Evolutionary conservation across 257 asterid species (phyloP).

Genomic region (Nyctanthes arbortristis): DNA sequence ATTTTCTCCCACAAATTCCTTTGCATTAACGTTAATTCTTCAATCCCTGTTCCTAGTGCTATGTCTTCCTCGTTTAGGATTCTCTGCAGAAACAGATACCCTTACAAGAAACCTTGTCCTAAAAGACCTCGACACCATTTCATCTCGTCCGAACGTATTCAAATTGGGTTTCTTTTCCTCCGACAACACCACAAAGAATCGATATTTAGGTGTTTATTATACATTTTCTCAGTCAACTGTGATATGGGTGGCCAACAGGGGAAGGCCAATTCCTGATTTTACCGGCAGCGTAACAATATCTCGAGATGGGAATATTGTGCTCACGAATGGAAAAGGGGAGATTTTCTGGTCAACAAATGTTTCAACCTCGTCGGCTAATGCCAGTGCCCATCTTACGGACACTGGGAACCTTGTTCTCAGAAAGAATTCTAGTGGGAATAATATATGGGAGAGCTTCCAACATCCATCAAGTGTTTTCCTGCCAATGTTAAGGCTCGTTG

Average conservation of each 20-base stretch:
- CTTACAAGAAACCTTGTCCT: constrained; percentile 11
- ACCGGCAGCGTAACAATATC: constrained; percentile 25
- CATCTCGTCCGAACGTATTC: not conserved
- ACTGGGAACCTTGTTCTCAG: constrained; percentile 41
- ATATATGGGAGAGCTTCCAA: constrained; percentile 46
- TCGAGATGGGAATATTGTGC: constrained; percentile 33
- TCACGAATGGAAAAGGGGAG: constrained; percentile 21
- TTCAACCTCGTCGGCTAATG: constrained; percentile 14
- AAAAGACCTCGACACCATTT: constrained; percentile 11
- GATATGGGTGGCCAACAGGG: constrained; percentile 46
- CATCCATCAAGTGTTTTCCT: constrained; percentile 36
- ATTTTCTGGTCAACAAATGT: constrained; percentile 37
- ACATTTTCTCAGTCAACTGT: constrained; percentile 28
- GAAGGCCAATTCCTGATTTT: constrained; percentile 30
- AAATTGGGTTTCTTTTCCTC: constrained; percentile 20
- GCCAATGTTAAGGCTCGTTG: constrained; percentile 36
- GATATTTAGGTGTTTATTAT: constrained; percentile 38
- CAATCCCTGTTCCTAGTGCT: not conserved
- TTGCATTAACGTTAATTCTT: not conserved
- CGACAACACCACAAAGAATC: constrained; percentile 1
- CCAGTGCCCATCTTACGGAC: constrained; percentile 34
- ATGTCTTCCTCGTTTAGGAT: constrained; percentile 8
- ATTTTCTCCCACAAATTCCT: not conserved
- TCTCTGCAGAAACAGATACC: constrained; percentile 11
- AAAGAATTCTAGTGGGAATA: constrained; percentile 23